phyloP scores from a whole-genome alignment of 1,284 basidiomycete species.

The Microbotryomycetes sp. region DNA sequence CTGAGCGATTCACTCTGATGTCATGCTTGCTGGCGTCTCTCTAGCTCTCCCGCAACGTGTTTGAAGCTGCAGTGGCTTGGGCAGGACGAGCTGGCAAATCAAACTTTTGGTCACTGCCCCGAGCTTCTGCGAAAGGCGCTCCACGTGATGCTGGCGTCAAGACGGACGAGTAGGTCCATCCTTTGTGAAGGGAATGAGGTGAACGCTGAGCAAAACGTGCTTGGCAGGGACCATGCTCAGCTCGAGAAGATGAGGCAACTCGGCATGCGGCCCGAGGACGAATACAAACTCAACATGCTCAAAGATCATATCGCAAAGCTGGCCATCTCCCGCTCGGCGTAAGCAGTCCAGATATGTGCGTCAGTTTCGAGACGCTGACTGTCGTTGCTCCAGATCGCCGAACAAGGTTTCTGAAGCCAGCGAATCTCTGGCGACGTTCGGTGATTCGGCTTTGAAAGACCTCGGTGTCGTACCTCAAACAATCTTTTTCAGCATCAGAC shows the following conservation, averaged over 20 bases:
- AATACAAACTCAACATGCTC: slow-evolving; percentile 74
- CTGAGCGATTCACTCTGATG: slow-evolving; percentile 2
- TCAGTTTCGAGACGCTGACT: no score
- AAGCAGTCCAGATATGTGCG: no score
- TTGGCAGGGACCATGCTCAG: slow-evolving; percentile 28
- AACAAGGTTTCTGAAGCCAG: slow-evolving; percentile 7
- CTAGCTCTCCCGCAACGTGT: slow-evolving; percentile 68
- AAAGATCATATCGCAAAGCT: slow-evolving; percentile 65
- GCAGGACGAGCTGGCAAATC: slow-evolving; percentile 52
- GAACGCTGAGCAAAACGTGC: no score
- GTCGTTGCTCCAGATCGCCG: no score
- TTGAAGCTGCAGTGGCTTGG: slow-evolving; percentile 82
- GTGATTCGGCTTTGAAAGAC: slow-evolving; percentile 64
- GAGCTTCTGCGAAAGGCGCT: slow-evolving; percentile 50
- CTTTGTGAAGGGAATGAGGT: no score
- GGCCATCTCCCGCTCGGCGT: slow-evolving; percentile 38
- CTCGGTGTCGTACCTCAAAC: slow-evolving; percentile 90
- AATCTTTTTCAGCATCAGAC: slow-evolving; percentile 67
- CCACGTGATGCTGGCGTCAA: slow-evolving; percentile 48
- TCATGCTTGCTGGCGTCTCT: background rate
- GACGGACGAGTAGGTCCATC: slow-evolving; percentile 65
- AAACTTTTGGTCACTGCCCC: slow-evolving; percentile 51
- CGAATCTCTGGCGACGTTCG: slow-evolving; percentile 56
- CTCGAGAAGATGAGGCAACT: slow-evolving; percentile 56
- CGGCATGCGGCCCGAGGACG: slow-evolving; percentile 72